A percentile compares a stretch with the other conserved stretches of the same genome.
Conservation (phyloP, 768 basidiomycete species). For the Phaeotremella fagi region DNA sequence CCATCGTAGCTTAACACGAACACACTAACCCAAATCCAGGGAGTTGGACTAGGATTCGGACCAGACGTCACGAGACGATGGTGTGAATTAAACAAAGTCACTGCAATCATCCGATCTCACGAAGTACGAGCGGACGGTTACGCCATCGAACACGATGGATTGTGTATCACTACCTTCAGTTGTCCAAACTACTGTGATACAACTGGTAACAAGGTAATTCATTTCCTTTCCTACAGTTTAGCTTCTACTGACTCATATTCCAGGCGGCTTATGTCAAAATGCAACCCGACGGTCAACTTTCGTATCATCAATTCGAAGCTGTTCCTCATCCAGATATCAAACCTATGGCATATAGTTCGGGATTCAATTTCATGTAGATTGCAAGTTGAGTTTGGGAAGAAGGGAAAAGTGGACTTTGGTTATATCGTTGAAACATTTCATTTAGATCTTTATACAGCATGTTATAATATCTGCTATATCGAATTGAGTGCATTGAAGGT, state of each 20-base stretch:
- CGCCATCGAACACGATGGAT: slow-evolving; percentile 84
- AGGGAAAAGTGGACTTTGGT: no score
- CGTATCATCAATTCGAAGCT: slow-evolving; percentile 72
- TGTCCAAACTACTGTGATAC: slow-evolving; percentile 68
- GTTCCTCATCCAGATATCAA: slow-evolving; percentile 81
- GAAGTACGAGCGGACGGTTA: slow-evolving; percentile 94
- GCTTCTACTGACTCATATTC: background rate
- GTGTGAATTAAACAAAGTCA: slow-evolving; percentile 80
- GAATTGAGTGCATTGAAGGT: no score
- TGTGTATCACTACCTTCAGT: slow-evolving; percentile 83
- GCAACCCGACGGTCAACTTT: slow-evolving; percentile 65
- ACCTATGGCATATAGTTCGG: slow-evolving; percentile 71
- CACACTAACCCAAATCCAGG: slow-evolving; percentile 49
- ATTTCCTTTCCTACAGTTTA: background rate
- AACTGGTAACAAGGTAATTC: slow-evolving; percentile 61
- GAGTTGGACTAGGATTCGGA: slow-evolving; percentile 92
- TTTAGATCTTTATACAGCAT: no score
- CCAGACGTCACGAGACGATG: slow-evolving; percentile 86
- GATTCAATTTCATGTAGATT: slow-evolving; percentile 17
- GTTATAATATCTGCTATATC: no score
- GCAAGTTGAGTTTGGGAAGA: no score
- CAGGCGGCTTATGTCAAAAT: slow-evolving; percentile 56
- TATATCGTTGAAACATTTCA: no score
- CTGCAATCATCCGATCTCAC: slow-evolving; percentile 88
- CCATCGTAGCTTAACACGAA: background rate